A percentile compares a stretch with the other conserved stretches of the same genome.
Conservation (phyloP, 176 grass and related monocot species). For the maize (Zea mays) region DNA sequence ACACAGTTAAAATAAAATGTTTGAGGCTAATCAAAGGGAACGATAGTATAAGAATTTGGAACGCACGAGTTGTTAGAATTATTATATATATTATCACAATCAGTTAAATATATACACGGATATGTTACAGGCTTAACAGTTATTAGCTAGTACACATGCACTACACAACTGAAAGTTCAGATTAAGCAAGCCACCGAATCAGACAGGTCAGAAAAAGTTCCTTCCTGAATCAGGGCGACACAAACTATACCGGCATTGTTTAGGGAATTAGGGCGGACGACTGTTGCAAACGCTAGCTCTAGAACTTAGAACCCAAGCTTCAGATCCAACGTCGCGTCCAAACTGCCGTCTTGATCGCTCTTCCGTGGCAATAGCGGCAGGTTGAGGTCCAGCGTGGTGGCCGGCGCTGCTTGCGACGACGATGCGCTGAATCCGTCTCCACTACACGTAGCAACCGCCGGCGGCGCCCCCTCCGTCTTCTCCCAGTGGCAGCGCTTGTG, state of each 20-base stretch:
- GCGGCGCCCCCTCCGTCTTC: background rate
- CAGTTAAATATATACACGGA: background rate
- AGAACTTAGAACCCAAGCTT: conserved; percentile 33
- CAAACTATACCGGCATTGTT: background rate
- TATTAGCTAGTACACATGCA: background rate
- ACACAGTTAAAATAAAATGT: too few relatives aligned
- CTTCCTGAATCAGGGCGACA: conserved; percentile 35
- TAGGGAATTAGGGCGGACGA: too few relatives aligned
- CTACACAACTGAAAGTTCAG: conserved; percentile 10
- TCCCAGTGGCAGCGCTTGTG: conserved; percentile 69
- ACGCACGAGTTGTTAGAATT: too few relatives aligned
- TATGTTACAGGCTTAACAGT: background rate
- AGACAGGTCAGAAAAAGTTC: conserved; percentile 24
- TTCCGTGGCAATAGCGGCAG: conserved; percentile 7
- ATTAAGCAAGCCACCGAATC: conserved; percentile 16
- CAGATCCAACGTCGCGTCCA: conserved; percentile 37
- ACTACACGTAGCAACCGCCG: background rate
- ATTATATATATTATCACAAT: conserved; percentile 12
- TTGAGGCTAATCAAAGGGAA: too few relatives aligned
- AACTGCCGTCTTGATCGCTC: background rate
- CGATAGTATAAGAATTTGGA: too few relatives aligned
- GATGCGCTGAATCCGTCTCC: background rate
- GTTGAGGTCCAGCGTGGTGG: conserved; percentile 47
- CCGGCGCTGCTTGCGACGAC: background rate
- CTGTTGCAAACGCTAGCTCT: background rate